Base-by-base conservation (phyloP, 192 early-diverging fungal genomes). In the Backusella mclennaniae region DNA sequence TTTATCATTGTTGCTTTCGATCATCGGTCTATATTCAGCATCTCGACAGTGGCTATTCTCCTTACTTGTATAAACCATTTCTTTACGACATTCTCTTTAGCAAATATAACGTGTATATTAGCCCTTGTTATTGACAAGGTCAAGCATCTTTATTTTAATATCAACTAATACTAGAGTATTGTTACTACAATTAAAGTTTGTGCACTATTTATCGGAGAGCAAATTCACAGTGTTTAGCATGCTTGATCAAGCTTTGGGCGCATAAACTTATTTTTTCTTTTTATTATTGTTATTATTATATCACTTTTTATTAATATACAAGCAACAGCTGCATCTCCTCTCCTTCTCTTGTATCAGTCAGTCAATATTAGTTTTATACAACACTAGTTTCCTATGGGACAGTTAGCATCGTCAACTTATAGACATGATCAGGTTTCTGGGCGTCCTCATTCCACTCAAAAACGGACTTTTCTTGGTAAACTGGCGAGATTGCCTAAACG, bases 361-460 rank as follows among this genome's bases (percentile, higher is more conserved):
- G 3, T 44, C n/a, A 23, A 29, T 44, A 44, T 44, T 21, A 67
- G 12, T 17, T 17, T 15, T 21, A 49, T n/a, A 49, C 5, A 49
- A 6, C 19, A 49, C 17, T 49, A 49, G 5, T 49, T n/a, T 19
- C 19, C 26, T 17, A 77, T 77, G 76, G 76, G 76, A 4, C 76
- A 77, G 72, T 35, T 69, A 72, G 49, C 76, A 53, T 77, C 76
- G 17, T 31, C 76, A 21, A 77, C 69, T 14, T 63, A 9, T 29
- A 33, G 76, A 42, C 76, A 72, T 72, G 76, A 77, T 15, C 66
- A 77, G 35, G 69, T 69, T 14, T 77, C 76, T 29, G 71, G 56
- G 12, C 38, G 56, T 23, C 4, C n/a, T 29, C 35, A 53, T 17
- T 77, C 76, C 9, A 63, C 41, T 26, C 68, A 69, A 38, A 56